Percentiles rank a stretch among this genome's conserved stretches.
Conservation (phyloP, 805 yeast genomes). For the Jamesozyma gamospora region DNA sequence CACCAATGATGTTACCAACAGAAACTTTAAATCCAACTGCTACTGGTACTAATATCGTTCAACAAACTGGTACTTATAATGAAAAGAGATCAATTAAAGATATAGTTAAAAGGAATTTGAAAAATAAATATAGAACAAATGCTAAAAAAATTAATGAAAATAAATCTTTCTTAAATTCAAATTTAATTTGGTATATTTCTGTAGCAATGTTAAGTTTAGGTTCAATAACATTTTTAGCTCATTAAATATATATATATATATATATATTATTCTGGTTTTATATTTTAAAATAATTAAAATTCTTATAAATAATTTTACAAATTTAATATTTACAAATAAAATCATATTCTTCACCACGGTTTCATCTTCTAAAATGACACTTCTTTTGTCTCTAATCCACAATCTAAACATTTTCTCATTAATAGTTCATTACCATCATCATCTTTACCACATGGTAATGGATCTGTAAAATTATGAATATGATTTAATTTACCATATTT, state of each 20-base stretch:
- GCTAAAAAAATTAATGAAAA: constrained; percentile 34
- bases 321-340: too few relatives aligned
- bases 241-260: too few relatives aligned
- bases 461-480: constrained; percentile 64
- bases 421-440: constrained; percentile 35
- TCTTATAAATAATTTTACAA: too few relatives aligned
- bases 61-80: constrained; percentile 13
- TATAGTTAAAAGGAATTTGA: constrained; percentile 61
- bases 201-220: constrained; percentile 22
- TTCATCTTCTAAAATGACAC: constrained; percentile 4
- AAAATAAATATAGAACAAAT: constrained; percentile 68
- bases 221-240: constrained; percentile 19
- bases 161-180: constrained; percentile 10
- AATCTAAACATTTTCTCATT: constrained; percentile 57
- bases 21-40: constrained; percentile 76
- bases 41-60: constrained; percentile 22
- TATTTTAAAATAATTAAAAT: too few relatives aligned
- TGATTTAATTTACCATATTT: constrained; percentile 52
- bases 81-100: constrained; percentile 31
- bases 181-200: constrained; percentile 20
- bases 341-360: too few relatives aligned
- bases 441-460: constrained; percentile 35
- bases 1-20: constrained; percentile 96
- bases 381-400: constrained; percentile 82
- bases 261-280: too few relatives aligned